Conservation (phyloP, 441 rosid species). For the Croton laevigatus region DNA sequence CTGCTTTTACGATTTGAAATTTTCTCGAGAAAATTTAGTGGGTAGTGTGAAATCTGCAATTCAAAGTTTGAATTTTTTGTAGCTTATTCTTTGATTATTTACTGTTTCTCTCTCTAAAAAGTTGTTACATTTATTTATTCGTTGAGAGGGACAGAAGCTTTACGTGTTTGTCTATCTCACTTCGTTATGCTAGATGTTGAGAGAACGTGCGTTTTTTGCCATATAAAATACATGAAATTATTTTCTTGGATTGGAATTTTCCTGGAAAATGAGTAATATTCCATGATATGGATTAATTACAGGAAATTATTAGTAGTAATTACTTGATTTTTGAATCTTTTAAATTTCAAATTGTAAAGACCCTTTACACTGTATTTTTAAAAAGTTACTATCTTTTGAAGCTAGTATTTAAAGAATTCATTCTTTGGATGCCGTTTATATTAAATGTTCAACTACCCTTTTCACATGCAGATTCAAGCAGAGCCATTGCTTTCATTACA, state of each 20-base stretch:
- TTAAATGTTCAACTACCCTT: slow-evolving; percentile 32
- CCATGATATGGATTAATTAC: neutral
- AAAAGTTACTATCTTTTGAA: slow-evolving; percentile 4
- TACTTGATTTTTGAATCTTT: slow-evolving; percentile 4
- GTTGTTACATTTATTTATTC: slow-evolving; percentile 19
- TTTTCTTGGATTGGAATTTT: slow-evolving; percentile 31
- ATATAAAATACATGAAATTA: slow-evolving; percentile 11
- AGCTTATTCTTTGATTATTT: neutral
- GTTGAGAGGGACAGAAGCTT: slow-evolving; percentile 29
- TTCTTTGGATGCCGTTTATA: slow-evolving; percentile 30
- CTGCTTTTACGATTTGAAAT: neutral
- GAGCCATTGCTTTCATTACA: slow-evolving; percentile 22
- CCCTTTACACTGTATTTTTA: slow-evolving; percentile 19
- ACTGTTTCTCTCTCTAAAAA: neutral
- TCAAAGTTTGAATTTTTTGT: slow-evolving; percentile 23
- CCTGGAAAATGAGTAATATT: neutral
- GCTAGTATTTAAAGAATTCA: slow-evolving; percentile 9
- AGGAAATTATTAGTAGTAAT: neutral
- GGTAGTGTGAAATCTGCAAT: neutral
- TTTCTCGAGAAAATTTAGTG: slow-evolving; percentile 23
- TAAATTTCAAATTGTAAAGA: neutral
- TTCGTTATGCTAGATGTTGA: slow-evolving; percentile 17
- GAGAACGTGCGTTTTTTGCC: slow-evolving; percentile 20
- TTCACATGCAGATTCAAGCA: slow-evolving; percentile 37
- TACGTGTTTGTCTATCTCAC: slow-evolving; percentile 25